Conservation (phyloP, 2,329 filamentous ascomycete species). For the Dendryphion nanum region DNA sequence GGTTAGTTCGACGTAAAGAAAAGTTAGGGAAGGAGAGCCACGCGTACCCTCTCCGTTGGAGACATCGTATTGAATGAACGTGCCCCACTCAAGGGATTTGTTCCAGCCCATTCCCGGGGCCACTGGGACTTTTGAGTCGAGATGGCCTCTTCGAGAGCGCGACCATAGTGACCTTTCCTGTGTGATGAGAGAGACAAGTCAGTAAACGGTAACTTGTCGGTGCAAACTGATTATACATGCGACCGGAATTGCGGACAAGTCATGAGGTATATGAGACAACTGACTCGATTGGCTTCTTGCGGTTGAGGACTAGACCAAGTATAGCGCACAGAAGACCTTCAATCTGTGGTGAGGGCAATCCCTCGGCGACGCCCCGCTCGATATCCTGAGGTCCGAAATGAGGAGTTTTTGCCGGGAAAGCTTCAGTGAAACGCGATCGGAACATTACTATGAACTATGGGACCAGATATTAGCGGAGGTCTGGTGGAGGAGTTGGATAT, state of each 20-base stretch:
- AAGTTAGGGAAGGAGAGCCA: constrained; percentile 1
- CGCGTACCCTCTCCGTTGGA: constrained; percentile 73
- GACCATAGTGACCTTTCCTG: constrained; percentile 87
- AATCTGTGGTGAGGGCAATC: constrained; percentile 75
- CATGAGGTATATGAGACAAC: constrained; percentile 40
- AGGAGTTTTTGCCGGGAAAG: constrained; percentile 80
- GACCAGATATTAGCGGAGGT: constrained; percentile 31
- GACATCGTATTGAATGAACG: constrained; percentile 80
- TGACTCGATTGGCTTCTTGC: constrained; percentile 98
- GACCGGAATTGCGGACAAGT: constrained; percentile 15
- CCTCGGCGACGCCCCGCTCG: constrained; percentile 78
- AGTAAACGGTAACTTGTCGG: constrained; percentile 12
- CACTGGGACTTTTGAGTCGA: constrained; percentile 83
- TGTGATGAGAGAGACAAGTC: constrained; percentile 28
- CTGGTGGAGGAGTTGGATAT: constrained; percentile 23
- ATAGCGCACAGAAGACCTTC: constrained; percentile 89
- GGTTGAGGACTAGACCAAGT: constrained; percentile 83
- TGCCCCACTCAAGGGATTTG: constrained; percentile 79
- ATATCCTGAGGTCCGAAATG: constrained; percentile 95
- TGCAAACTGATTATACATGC: constrained; percentile 10
- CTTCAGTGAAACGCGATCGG: constrained; percentile 85
- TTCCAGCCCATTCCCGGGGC: constrained; percentile 77
- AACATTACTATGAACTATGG: constrained; percentile 96
- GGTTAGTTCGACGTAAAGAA: constrained; percentile 13
- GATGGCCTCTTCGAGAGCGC: constrained; percentile 91